Conservation (phyloP, 2,329 filamentous ascomycete species). For the Penicillium sp. region DNA sequence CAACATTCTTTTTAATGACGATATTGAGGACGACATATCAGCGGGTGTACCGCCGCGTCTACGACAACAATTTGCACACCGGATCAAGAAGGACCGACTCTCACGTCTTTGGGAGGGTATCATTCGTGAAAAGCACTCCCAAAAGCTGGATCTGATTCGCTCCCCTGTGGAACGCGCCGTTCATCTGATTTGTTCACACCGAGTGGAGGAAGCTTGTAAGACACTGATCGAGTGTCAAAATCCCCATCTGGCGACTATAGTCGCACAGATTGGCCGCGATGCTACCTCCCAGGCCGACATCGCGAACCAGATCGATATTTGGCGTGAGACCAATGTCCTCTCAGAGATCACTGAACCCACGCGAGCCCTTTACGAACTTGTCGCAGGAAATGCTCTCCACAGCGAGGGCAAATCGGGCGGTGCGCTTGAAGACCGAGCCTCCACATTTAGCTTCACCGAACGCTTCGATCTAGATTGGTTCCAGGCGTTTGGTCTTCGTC, state of each 20-base stretch:
- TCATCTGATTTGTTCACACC: slow-evolving; percentile 73
- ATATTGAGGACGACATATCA: slow-evolving; percentile 49
- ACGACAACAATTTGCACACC: slow-evolving; percentile 41
- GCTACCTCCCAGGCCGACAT: slow-evolving; percentile 71
- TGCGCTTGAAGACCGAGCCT: slow-evolving; percentile 74
- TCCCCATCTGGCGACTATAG: slow-evolving; percentile 78
- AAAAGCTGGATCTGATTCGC: slow-evolving; percentile 63
- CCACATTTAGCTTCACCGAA: slow-evolving; percentile 77
- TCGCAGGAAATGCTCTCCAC: slow-evolving; percentile 82
- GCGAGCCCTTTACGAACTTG: slow-evolving; percentile 82
- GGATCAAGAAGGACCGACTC: slow-evolving; percentile 51
- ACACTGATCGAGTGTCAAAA: slow-evolving; percentile 73
- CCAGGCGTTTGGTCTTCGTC: slow-evolving; percentile 83
- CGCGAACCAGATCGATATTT: slow-evolving; percentile 75
- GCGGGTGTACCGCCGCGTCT: slow-evolving; percentile 42
- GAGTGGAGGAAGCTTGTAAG: slow-evolving; percentile 79
- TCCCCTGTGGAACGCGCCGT: slow-evolving; percentile 81
- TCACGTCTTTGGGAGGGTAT: slow-evolving; percentile 44
- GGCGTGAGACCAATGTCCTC: slow-evolving; percentile 78
- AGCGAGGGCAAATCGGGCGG: slow-evolving; percentile 72
- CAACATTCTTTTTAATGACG: slow-evolving; percentile 80
- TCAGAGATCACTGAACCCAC: slow-evolving; percentile 84
- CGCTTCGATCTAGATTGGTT: slow-evolving; percentile 89
- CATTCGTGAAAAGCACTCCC: slow-evolving; percentile 63
- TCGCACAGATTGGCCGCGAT: slow-evolving; percentile 78